Base-by-base conservation (phyloP, 164 flowering plant genomes). In the Brasenia schreberi region DNA sequence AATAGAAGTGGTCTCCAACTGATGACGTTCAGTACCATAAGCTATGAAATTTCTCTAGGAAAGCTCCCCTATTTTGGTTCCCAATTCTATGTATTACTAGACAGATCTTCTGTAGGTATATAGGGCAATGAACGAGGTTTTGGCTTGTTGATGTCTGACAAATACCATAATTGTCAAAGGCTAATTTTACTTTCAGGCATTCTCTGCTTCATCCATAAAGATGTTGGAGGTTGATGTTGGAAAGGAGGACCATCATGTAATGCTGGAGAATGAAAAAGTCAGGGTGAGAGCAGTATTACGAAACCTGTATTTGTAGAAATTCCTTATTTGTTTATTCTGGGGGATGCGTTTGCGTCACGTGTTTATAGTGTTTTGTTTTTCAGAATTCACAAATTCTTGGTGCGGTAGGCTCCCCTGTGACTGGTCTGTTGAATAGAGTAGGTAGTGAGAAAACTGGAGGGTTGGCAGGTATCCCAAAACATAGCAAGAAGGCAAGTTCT, bases 401-500 rank as follows among this genome's bases (percentile, higher is more conserved):
- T 62, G 81, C 61, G 68, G 69, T 81, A 44, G 85, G 75, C 69
- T 82, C 90, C 19, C 97, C 97, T 19, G 81, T 86, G 53, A 72
- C 94, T 71, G 80, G 77, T 69, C 60, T 83, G 74, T 66, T 88
- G 71, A 85, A 78, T 77, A 85, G 82, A 73, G 92, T 76, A 18
- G 86, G 84, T 68, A 77, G 81, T 61, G 77, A 67, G 44, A 85
- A 82, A 63, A 42, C 84, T 18, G 88, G 85, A 73, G 80, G 75
- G 53, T 44, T 61, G 59, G 76, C 76, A 74, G 73, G 66, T 67
- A 77, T 81, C 62, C 90, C 97, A 5, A 84, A 92, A 79, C 96
- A 85, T 67, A 85, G 90, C 66, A 81, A 81, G 75, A 94, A 91
- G 93, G 99, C 85, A 16, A 77, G 61, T 56, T 43, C 17, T 6